Percentiles rank a stretch among this genome's conserved stretches.
phyloP scores from a whole-genome alignment of 2,329 filamentous ascomycete species.

The Colletotrichum acutatum region DNA sequence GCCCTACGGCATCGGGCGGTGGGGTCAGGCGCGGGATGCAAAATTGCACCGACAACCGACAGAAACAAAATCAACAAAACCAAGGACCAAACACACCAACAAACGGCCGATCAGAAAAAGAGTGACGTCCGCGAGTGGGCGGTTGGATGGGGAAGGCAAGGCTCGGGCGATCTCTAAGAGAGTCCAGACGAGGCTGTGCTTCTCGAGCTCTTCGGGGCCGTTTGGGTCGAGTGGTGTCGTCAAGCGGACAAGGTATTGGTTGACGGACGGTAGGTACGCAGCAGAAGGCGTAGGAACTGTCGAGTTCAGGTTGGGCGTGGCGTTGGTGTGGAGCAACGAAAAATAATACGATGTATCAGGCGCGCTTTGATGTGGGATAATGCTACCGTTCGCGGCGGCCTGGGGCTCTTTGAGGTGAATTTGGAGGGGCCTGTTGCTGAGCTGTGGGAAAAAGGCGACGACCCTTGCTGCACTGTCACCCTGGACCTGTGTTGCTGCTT shows the following conservation, averaged over 20 bases:
- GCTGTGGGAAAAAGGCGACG: slow-evolving; percentile 13
- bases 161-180: slow-evolving; percentile 13
- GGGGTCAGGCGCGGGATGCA: slow-evolving; percentile 29
- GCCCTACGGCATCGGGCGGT: slow-evolving; percentile 31
- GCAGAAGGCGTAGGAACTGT: background rate
- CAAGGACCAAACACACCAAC: background rate
- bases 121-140: slow-evolving; percentile 17
- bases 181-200: slow-evolving; percentile 33
- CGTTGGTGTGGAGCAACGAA: slow-evolving; percentile 29
- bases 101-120: background rate
- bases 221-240: slow-evolving; percentile 3
- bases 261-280: too few relatives aligned
- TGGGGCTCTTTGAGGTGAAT: slow-evolving; percentile 15
- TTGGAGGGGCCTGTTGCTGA: too few relatives aligned
- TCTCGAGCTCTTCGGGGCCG: background rate
- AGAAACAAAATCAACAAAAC: background rate
- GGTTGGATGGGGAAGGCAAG: slow-evolving; percentile 9
- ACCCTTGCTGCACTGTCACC: slow-evolving; percentile 27
- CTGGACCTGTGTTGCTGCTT: slow-evolving; percentile 15
- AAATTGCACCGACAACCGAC: slow-evolving; percentile 16
- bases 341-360: slow-evolving; percentile 35
- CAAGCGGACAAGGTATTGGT: background rate
- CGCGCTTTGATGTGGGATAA: slow-evolving; percentile 34
- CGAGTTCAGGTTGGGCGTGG: slow-evolving; percentile 20
- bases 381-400: slow-evolving; percentile 30